These are phyloP conservation scores for Umbilicaria muhlenbergii DNA, from an alignment of 495 filamentous ascomycete species.

Conservation along the genomic window DNA sequence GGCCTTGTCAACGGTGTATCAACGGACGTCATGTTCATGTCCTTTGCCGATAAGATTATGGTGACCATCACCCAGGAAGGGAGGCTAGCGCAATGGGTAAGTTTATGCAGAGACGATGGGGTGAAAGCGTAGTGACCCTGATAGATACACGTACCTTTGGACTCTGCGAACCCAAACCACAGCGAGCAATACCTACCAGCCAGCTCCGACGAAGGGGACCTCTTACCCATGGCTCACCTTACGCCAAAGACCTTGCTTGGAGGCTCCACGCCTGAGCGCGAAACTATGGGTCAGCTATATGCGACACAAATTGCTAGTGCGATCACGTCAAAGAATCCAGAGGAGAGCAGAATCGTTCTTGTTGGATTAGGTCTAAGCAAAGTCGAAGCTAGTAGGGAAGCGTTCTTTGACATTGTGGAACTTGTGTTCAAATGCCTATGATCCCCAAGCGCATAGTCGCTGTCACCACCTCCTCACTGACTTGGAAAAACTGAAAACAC, in stretches of 20 bases:
- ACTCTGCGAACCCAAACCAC: constrained; percentile 42
- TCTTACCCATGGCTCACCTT: constrained; percentile 64
- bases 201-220: constrained; percentile 32
- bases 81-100: constrained; percentile 81
- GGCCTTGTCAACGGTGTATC: constrained; percentile 46
- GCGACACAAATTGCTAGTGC: constrained; percentile 77
- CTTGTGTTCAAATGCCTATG: constrained; percentile 54
- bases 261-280: constrained; percentile 61
- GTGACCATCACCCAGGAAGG: constrained; percentile 79
- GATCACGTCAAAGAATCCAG: constrained; percentile 51
- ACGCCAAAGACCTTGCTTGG: constrained; percentile 83
- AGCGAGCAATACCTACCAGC: constrained; percentile 38
- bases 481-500: too few relatives aligned
- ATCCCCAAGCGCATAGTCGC: background rate
- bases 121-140: background rate
- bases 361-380: constrained; percentile 67
- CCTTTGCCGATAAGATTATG: constrained; percentile 85
- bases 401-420: constrained; percentile 72
- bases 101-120: constrained; percentile 8
- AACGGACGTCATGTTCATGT: constrained; percentile 55
- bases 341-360: constrained; percentile 66
- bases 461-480: too few relatives aligned
- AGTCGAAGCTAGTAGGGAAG: constrained; percentile 44
- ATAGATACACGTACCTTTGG: constrained; percentile 79
- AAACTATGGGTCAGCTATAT: constrained; percentile 73